These are phyloP conservation scores for Hanseniaspora jakobsenii DNA, from an alignment of 805 yeast species.

Conservation along the genomic window DNA sequence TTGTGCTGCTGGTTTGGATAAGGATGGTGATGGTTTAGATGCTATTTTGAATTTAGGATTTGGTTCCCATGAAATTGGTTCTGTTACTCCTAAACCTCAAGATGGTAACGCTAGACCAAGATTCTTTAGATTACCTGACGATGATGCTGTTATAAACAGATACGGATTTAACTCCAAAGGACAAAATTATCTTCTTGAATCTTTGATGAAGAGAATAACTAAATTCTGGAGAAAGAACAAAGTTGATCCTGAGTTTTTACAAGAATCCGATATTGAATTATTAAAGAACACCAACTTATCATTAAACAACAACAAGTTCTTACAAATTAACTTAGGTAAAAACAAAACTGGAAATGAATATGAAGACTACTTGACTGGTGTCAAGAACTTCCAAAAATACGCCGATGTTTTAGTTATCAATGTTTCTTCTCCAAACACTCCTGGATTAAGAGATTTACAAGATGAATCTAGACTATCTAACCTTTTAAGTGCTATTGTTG, in stretches of 20 bases:
- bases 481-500: conserved; percentile 54
- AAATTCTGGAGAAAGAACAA: conserved; percentile 27
- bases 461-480: conserved; percentile 58
- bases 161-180: conserved; percentile 93
- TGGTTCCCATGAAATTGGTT: conserved; percentile 83
- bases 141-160: conserved; percentile 84
- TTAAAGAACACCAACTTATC: conserved; percentile 31
- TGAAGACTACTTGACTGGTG: conserved; percentile 75
- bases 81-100: conserved; percentile 85
- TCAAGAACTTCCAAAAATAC: conserved; percentile 60
- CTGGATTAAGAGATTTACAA: conserved; percentile 83
- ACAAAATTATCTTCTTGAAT: conserved; percentile 57
- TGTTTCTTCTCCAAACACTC: conserved; percentile 92
- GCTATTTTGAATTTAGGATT: conserved; percentile 67
- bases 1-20: conserved; percentile 91
- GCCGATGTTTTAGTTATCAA: conserved; percentile 87
- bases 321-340: conserved; percentile 83
- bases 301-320: conserved; percentile 48
- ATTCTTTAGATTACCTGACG: conserved; percentile 72
- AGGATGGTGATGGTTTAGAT: conserved; percentile 85
- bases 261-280: conserved; percentile 19
- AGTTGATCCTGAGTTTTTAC: conserved; percentile 16
- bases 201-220: conserved; percentile 53
- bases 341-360: conserved; percentile 87
- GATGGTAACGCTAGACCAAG: conserved; percentile 92